Evolutionary conservation across 2,329 filamentous ascomycete species (phyloP).

Genomic region (Botrytis tulipae): DNA sequence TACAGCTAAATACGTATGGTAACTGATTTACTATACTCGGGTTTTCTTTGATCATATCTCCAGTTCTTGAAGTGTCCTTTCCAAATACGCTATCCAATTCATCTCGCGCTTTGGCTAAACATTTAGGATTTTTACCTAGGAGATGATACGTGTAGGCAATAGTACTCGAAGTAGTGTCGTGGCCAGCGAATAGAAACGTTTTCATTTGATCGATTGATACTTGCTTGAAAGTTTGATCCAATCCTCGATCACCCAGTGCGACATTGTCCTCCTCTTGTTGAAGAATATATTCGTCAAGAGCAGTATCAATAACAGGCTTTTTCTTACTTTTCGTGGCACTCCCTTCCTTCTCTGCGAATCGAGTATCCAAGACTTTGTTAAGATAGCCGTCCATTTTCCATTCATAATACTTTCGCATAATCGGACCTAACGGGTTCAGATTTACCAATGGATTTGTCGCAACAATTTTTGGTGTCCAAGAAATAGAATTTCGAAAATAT

Average conservation of each 20-base stretch:
- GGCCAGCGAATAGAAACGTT: constrained; percentile 30
- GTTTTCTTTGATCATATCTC: constrained; percentile 20
- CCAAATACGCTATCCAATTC: constrained; percentile 33
- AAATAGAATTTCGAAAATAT: constrained; percentile 27
- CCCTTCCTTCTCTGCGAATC: constrained; percentile 23
- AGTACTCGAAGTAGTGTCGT: constrained; percentile 32
- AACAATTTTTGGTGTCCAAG: constrained; percentile 28
- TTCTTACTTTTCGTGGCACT: constrained; percentile 13
- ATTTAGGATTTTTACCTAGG: constrained; percentile 27
- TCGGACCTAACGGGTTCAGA: constrained; percentile 26
- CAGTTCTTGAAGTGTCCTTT: constrained; percentile 22
- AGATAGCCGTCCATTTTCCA: constrained; percentile 31
- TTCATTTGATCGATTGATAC: constrained; percentile 27
- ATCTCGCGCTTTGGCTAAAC: constrained; percentile 25
- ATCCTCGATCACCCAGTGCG: constrained; percentile 9
- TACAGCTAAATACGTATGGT: constrained; percentile 28
- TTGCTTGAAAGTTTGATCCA: constrained; percentile 27
- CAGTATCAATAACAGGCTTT: constrained; percentile 29
- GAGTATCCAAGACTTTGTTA: constrained; percentile 28
- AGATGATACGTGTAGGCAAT: constrained; percentile 29
- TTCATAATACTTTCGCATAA: constrained; percentile 29
- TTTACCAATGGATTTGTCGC: constrained; percentile 22
- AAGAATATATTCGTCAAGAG: constrained; percentile 29
- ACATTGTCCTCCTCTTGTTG: constrained; percentile 22
- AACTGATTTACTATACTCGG: constrained; percentile 28